phyloP scores from a whole-genome alignment of 805 yeast genomes.

The Candida ponderosae region DNA sequence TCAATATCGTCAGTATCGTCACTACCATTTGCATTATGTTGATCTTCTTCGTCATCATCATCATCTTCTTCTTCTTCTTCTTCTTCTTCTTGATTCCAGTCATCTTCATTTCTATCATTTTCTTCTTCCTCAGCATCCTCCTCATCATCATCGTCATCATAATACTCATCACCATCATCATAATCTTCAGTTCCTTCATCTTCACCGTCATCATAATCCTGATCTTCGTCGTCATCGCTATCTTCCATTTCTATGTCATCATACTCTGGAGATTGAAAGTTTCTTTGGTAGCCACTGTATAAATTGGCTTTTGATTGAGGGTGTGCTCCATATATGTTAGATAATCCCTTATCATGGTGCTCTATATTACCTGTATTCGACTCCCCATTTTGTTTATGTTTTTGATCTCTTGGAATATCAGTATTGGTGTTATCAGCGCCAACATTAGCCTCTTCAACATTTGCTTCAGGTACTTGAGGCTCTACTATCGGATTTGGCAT shows the following conservation, averaged over 20 bases:
- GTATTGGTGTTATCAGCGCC: no score
- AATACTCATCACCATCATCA: slow-evolving; percentile 62
- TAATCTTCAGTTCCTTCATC: slow-evolving; percentile 65
- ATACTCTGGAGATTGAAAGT: slow-evolving; percentile 27
- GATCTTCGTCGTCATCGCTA: slow-evolving; percentile 67
- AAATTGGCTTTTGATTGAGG: no score
- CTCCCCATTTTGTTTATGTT: no score
- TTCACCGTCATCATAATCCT: slow-evolving; percentile 73
- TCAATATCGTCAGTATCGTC: slow-evolving; percentile 73
- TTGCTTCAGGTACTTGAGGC: slow-evolving; percentile 40
- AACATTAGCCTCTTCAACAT: no score
- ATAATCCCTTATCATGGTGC: no score
- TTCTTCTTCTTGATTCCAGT: slow-evolving; percentile 65
- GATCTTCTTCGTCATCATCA: slow-evolving; percentile 60
- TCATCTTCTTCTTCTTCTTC: slow-evolving; percentile 69
- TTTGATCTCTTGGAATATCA: no score
- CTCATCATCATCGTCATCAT: slow-evolving; percentile 69
- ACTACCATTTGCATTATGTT: slow-evolving; percentile 56
- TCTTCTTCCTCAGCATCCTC: slow-evolving; percentile 67
- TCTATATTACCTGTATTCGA: no score
- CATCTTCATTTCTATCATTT: slow-evolving; percentile 68
- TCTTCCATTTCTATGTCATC: slow-evolving; percentile 56
- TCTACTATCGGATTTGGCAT: slow-evolving; percentile 12
- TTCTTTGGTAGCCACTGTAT: slow-evolving; percentile 60
- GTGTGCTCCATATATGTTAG: no score